Percentiles rank a stretch among this genome's conserved stretches.
Conservation (phyloP, 148 eudicot species). For the Silene conica region DNA sequence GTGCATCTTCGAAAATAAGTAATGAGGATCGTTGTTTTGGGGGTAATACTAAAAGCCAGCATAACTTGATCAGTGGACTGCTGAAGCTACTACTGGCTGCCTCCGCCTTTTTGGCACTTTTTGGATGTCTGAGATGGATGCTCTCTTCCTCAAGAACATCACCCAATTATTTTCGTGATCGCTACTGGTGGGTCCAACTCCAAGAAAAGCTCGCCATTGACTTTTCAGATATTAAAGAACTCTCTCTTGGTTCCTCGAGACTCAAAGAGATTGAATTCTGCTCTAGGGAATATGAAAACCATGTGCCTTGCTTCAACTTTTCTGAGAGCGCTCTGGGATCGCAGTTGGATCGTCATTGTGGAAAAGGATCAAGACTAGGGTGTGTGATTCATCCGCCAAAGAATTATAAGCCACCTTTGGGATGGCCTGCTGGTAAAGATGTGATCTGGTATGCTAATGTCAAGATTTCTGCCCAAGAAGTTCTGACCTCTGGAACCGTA, state of each 20-base stretch:
- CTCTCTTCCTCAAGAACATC: constrained; percentile 43
- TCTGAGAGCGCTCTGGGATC: constrained; percentile 39
- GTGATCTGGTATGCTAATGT: constrained; percentile 93
- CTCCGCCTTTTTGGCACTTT: constrained; percentile 29
- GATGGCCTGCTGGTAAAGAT: constrained; percentile 96
- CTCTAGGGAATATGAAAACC: constrained; percentile 56
- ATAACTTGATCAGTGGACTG: constrained; percentile 15
- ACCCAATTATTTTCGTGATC: constrained; percentile 38
- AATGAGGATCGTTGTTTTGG: constrained; percentile 20
- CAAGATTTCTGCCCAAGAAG: constrained; percentile 86
- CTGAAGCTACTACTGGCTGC: constrained; percentile 32
- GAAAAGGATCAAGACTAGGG: constrained; percentile 31
- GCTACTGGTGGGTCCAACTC: constrained; percentile 47
- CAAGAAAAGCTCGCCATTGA: constrained; percentile 65
- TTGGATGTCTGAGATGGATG: constrained; percentile 61
- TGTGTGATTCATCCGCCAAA: constrained; percentile 74
- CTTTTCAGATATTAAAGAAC: constrained; percentile 56
- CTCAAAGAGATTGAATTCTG: constrained; percentile 71
- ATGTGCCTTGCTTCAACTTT: constrained; percentile 73
- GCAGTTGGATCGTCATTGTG: constrained; percentile 64
- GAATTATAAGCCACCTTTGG: constrained; percentile 68
- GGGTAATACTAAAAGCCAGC: constrained; percentile 16
- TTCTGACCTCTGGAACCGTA: constrained; percentile 88
- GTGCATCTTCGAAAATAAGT: constrained; percentile 12
- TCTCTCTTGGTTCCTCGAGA: constrained; percentile 52